Base-by-base conservation (phyloP, 768 basidiomycete species). In the Serendipita sp. region DNA sequence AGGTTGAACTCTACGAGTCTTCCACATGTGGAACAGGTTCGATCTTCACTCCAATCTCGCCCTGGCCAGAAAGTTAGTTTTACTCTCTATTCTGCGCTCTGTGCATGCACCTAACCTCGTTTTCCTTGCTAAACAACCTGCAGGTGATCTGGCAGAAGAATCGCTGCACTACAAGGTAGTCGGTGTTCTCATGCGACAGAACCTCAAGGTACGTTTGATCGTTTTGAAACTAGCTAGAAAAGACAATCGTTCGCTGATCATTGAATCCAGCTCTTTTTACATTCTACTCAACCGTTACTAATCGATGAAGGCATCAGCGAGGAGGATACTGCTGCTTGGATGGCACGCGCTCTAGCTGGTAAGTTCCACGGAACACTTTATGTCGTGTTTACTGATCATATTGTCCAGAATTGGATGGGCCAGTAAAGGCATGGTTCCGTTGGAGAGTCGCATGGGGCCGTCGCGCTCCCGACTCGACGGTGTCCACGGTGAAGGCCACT, bases 361-460 rank as follows among this genome's bases (percentile, higher is more conserved):
- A 28, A 14, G 48, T 11, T n/a, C n/a, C n/a, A n/a, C n/a, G n/a
- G 42, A 13, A 20, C 42, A 43, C 20, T 43, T n/a, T 43, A 13
- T 43, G 13, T 43, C 13, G 42, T 43, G n/a, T n/a, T n/a, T n/a
- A n/a, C n/a, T n/a, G n/a, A n/a, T n/a, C 48, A 51, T 26, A 14
- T 11, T 51, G 16, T 14, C 9, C 22, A 51, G 48, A 51, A 51
- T 11, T 51, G 16, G 48, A 51, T 11, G 48, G 11, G 26, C 11
- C 9, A 14, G 11, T 51, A 11, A 9, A 51, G 11, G 26, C 26
- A 9, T 51, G 48, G 48, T 51, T 51, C 48, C 48, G 48, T 24
- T 51, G 48, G 48, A 51, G 48, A 51, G 22, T 51, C 48, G 48
- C 48, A 11, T 51, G 48, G 48, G 48, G 48, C 28, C 48, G 48